phyloP scores from a whole-genome alignment of 2,329 filamentous ascomycete genomes.

The Penicillium olsonii region DNA sequence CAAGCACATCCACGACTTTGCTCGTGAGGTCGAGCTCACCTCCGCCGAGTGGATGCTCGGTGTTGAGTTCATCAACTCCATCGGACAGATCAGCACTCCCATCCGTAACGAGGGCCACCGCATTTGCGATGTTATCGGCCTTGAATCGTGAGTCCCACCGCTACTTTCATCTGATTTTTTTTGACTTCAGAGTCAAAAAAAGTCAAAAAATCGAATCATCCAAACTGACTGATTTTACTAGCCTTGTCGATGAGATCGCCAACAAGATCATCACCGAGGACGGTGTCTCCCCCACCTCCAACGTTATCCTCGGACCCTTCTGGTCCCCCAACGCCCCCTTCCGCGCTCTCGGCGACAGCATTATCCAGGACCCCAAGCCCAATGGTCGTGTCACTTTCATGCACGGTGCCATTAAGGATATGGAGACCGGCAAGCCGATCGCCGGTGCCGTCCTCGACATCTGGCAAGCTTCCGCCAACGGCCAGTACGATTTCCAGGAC shows the following conservation, averaged over 20 bases:
- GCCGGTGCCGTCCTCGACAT: constrained; percentile 71
- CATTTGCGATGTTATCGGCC: constrained; percentile 70
- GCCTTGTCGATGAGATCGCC: constrained; percentile 77
- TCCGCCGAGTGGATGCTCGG: constrained; percentile 76
- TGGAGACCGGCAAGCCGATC: constrained; percentile 67
- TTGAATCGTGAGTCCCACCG: constrained; percentile 56
- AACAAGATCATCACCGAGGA: constrained; percentile 65
- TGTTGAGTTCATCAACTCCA: constrained; percentile 72
- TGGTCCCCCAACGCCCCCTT: constrained; percentile 75
- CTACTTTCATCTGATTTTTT: not conserved
- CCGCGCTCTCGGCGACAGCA: constrained; percentile 65
- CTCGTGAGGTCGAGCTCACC: constrained; percentile 74
- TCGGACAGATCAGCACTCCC: constrained; percentile 68
- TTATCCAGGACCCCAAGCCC: constrained; percentile 63
- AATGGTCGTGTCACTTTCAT: constrained; percentile 64
- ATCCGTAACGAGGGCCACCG: constrained; percentile 74
- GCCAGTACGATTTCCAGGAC: constrained; percentile 76
- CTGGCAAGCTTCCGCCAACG: constrained; percentile 76
- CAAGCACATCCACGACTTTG: constrained; percentile 75
- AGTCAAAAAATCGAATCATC: no score
- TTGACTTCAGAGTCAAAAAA: not conserved
- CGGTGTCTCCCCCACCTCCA: constrained; percentile 67
- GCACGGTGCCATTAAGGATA: constrained; percentile 68
- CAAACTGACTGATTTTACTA: constrained; percentile 39
- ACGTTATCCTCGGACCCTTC: constrained; percentile 75